Conservation (phyloP, 441 rosid genomes). For the Rhodomyrtus psidioides region DNA sequence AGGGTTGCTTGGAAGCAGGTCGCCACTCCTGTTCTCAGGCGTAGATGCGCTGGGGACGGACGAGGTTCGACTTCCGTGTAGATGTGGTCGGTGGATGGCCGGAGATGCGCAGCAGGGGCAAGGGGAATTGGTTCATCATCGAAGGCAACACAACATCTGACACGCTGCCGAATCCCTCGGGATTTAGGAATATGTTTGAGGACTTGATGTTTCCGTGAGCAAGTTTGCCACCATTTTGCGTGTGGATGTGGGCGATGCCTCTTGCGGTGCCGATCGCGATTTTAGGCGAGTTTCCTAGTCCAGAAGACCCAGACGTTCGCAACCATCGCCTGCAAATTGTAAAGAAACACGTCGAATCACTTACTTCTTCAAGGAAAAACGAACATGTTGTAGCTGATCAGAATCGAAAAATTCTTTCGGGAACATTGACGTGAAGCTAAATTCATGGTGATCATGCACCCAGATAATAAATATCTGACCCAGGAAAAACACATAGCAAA, state of each 20-base stretch:
- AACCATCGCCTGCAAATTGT: slow-evolving; percentile 42
- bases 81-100: slow-evolving; percentile 10
- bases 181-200: slow-evolving; percentile 66
- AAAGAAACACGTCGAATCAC: background rate
- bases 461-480: background rate
- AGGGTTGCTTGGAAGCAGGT: slow-evolving; percentile 28
- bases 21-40: too few relatives aligned
- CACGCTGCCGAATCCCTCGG: slow-evolving; percentile 45
- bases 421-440: background rate
- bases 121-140: slow-evolving; percentile 54
- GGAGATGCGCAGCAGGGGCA: slow-evolving; percentile 46
- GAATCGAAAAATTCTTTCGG: background rate
- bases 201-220: slow-evolving; percentile 86
- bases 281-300: slow-evolving; percentile 83
- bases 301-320: slow-evolving; percentile 40
- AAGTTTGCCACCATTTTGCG: slow-evolving; percentile 51
- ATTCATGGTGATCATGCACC: too few relatives aligned
- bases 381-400: background rate
- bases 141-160: slow-evolving; percentile 68
- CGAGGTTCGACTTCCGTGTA: too few relatives aligned
- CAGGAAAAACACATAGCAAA: background rate
- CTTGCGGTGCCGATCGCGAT: slow-evolving; percentile 72
- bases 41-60: too few relatives aligned
- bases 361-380: background rate
- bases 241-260: slow-evolving; percentile 70